phyloP scores from a whole-genome alignment of 2,329 filamentous ascomycete species.

The Juglanconis sp. region DNA sequence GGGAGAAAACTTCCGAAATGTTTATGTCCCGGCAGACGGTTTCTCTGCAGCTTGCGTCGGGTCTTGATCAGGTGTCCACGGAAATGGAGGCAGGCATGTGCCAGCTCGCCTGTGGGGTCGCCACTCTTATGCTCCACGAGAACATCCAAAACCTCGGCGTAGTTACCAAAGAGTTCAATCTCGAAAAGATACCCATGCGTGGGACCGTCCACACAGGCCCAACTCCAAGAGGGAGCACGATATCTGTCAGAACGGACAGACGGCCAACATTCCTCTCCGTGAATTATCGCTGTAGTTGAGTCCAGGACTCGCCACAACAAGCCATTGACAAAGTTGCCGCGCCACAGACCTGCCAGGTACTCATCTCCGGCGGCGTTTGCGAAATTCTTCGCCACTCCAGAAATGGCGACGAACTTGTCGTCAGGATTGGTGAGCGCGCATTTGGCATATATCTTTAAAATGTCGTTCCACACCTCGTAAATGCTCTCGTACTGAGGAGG shows the following conservation, averaged over 20 bases:
- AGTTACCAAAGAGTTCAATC: background rate
- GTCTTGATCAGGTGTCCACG: background rate
- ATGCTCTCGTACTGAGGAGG: background rate
- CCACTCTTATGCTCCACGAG: background rate
- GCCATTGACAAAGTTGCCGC: constrained; percentile 1
- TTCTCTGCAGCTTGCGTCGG: background rate
- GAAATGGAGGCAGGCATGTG: constrained; percentile 2
- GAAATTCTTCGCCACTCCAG: constrained; percentile 11
- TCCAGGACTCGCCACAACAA: constrained; percentile 2
- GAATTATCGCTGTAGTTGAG: too few relatives aligned
- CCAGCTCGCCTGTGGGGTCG: background rate
- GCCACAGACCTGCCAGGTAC: constrained; percentile 13
- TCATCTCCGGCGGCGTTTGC: background rate
- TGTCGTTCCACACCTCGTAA: constrained; percentile 7
- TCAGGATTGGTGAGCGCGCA: constrained; percentile 4
- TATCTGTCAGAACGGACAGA: background rate
- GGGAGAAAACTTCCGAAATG: background rate
- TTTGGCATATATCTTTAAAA: background rate
- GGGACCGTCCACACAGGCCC: constrained; percentile 2
- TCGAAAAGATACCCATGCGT: background rate
- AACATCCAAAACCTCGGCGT: background rate
- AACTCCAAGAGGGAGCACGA: constrained; percentile 15
- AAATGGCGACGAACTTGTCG: constrained; percentile 15
- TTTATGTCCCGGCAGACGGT: fast-evolving
- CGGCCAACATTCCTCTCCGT: background rate